phyloP scores from a whole-genome alignment of 169 alveolate species.

The Ichthyophthirius multifiliis region DNA sequence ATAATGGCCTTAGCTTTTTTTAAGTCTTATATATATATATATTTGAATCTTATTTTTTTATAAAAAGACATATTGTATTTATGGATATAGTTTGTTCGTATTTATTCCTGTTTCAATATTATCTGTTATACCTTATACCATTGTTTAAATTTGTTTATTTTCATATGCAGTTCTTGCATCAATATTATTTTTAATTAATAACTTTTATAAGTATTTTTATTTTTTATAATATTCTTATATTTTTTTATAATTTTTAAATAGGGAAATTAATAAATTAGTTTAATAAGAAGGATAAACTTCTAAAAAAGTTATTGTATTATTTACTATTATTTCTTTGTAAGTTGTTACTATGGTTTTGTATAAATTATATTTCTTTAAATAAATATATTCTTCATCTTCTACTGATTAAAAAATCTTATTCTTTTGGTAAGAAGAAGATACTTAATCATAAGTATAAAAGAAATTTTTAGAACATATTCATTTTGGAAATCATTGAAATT shows the following conservation, averaged over 20 bases:
- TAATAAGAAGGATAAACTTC: neutral
- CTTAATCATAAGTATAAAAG: too few species aligned
- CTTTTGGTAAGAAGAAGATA: too few species aligned
- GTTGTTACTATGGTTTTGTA: neutral
- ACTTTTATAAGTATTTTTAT: neutral
- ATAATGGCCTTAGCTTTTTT: neutral
- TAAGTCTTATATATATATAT: neutral
- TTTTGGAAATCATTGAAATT: too few species aligned
- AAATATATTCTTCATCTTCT: too few species aligned
- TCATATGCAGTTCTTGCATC: neutral
- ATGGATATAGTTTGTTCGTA: neutral
- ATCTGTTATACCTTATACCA: neutral
- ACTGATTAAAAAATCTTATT: too few species aligned
- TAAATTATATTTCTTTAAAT: neutral
- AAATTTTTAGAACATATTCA: too few species aligned
- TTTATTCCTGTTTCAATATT: neutral
- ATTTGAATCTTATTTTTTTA: neutral
- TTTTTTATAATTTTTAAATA: neutral
- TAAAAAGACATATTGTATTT: neutral
- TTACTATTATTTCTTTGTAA: neutral
- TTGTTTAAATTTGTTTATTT: neutral
- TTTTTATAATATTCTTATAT: neutral
- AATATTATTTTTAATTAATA: neutral
- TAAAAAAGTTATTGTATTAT: neutral
- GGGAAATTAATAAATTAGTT: neutral